Evolutionary conservation across 306 rosid genomes (phyloP), one percentile per base, ranked within the genome.

Genomic region (Hippophae tibetana): DNA sequence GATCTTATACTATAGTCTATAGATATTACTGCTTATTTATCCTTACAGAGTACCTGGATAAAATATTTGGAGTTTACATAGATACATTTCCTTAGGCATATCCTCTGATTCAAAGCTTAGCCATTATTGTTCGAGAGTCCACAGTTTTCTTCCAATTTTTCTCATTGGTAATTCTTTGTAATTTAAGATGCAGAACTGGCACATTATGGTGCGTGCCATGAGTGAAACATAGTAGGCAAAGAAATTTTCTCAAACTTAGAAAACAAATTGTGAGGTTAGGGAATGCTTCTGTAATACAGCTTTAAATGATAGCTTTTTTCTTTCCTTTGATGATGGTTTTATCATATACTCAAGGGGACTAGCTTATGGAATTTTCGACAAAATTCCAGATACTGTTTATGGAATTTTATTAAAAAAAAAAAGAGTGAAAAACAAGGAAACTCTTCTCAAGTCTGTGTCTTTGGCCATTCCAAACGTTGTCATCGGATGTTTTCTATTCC

Each of bases 111-210:
- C 26, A 65, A 73, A 73, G 49, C 58, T 60, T 47, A 53, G 42
- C 60, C 47, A 58, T 57, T 69, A 70, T 70, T 47, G 68, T 65
- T 58, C 71, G 44, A 48, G 70, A 75, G 69, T 62, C 72, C 65
- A 65, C 74, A 79, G 63, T 23, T 26, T 58, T 63, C 52, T 67
- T 54, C 45, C 50, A 48, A 44, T 45, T 63, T 7, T 49, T 41
- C 23, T 43, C 45, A 62, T 46, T 53, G 66, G 64, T 41, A 64
- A 72, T 74, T 68, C 54, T 67, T 65, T 79, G 80, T 81, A 74
- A 63, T 66, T 82, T 73, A 66, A 61, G 58, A 54, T 58, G 55
- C 61, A 75, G 77, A 78, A 71, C 69, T 44, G 72, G 74, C 67
- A 31, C 38, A 31, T 31, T 31, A 31, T 68, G 65, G 52, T 76